Evolutionary conservation across 768 basidiomycete species (phyloP).

Genomic region (Thelephora ganbajun): DNA sequence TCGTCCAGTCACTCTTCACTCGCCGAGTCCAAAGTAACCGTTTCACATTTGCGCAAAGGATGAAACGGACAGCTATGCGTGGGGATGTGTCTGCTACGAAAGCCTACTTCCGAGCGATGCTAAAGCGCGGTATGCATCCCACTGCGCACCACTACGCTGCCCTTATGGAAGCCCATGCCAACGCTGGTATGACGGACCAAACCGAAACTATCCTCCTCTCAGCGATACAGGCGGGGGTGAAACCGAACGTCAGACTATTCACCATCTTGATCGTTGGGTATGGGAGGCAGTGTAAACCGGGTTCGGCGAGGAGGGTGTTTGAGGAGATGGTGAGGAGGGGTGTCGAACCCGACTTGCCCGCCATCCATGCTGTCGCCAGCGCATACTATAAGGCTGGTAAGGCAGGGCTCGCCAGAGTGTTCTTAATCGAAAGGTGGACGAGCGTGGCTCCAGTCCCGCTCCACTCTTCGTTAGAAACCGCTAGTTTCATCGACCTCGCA

Average conservation of each 20-base stretch:
- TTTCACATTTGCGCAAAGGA: constrained; percentile 44
- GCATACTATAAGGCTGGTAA: constrained; percentile 50
- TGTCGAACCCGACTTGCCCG: constrained; percentile 53
- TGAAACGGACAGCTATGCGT: constrained; percentile 45
- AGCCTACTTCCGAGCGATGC: constrained; percentile 40
- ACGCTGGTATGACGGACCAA: constrained; percentile 39
- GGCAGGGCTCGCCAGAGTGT: constrained; percentile 31
- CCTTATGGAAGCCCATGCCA: constrained; percentile 62
- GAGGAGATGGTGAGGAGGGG: constrained; percentile 47
- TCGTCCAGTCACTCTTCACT: constrained; percentile 30
- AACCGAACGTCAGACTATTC: constrained; percentile 54
- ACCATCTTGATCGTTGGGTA: constrained; percentile 67
- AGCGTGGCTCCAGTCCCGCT: constrained; percentile 29
- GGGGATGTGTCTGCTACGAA: constrained; percentile 33
- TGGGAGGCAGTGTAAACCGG: constrained; percentile 43
- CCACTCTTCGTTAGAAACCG: no score
- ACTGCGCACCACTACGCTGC: constrained; percentile 61
- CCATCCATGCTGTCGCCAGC: constrained; percentile 57
- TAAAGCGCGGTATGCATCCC: constrained; percentile 56
- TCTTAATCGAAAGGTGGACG: constrained; percentile 52
- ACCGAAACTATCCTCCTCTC: constrained; percentile 44
- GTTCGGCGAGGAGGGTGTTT: constrained; percentile 39
- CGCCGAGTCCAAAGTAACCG: constrained; percentile 41
- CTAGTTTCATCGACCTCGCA: no score
- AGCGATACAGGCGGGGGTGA: constrained; percentile 33